phyloP scores from a whole-genome alignment of 148 eudicot species.

The Camellia japonica region DNA sequence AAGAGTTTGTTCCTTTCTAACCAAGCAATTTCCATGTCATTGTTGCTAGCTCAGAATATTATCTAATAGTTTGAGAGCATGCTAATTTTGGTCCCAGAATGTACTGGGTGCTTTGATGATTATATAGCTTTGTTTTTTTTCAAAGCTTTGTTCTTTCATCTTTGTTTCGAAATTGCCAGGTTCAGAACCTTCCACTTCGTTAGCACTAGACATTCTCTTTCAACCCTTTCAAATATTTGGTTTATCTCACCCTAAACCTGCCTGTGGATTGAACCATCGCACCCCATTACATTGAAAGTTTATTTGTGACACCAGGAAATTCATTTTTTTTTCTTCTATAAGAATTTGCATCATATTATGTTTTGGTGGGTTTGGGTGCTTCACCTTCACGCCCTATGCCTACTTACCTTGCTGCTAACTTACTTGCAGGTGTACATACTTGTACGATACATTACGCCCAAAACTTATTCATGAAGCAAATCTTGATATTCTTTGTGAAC shows the following conservation, averaged over 20 bases:
- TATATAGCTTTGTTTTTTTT: neutral
- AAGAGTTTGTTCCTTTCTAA: neutral
- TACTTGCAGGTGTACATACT: slow-evolving; percentile 85
- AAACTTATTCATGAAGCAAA: slow-evolving; percentile 92
- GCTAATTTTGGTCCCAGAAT: neutral
- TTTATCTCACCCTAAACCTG: neutral
- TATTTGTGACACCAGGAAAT: neutral
- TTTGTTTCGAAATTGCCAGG: neutral
- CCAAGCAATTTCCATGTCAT: slow-evolving; percentile 2
- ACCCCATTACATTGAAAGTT: neutral
- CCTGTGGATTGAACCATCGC: neutral
- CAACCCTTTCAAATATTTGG: neutral
- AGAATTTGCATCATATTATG: neutral
- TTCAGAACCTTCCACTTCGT: neutral
- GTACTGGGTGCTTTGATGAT: neutral
- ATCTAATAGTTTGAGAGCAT: neutral
- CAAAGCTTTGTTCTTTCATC: neutral
- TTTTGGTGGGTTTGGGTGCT: slow-evolving; percentile 1
- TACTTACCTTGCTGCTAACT: slow-evolving; percentile 15
- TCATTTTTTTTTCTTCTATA: neutral
- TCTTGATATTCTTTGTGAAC: slow-evolving; percentile 91
- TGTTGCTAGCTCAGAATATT: neutral
- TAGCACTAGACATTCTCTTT: neutral
- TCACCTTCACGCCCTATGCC: neutral
- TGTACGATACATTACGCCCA: slow-evolving; percentile 97